A percentile compares a stretch with the other conserved stretches of the same genome.
These are phyloP conservation scores for Acidiella bohemica DNA, from an alignment of 495 filamentous ascomycete species.

Conservation along the genomic window DNA sequence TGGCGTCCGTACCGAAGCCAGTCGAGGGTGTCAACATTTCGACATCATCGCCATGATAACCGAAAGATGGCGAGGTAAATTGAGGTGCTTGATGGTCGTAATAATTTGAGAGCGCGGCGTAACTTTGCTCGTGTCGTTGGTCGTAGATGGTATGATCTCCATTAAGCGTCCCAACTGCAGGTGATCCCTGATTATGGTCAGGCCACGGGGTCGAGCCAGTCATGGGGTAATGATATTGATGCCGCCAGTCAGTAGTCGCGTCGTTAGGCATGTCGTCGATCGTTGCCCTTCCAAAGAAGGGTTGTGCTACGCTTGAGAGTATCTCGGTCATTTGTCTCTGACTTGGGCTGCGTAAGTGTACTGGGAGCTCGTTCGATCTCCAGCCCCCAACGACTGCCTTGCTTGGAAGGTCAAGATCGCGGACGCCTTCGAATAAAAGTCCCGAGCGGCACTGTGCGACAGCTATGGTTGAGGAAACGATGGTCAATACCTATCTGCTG, in stretches of 20 bases:
- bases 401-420: neutral
- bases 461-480: too few species aligned
- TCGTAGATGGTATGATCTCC: constrained; percentile 9
- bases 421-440: too few species aligned
- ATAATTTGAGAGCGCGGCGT: too few species aligned
- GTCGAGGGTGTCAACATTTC: constrained; percentile 5
- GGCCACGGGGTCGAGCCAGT: constrained; percentile 6
- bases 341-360: too few species aligned
- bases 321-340: constrained; percentile 1
- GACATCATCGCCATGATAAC: neutral
- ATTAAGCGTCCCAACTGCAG: constrained; percentile 11
- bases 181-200: neutral
- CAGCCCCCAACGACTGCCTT: too few species aligned
- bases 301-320: neutral
- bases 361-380: too few species aligned
- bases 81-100: too few species aligned
- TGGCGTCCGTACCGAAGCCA: neutral
- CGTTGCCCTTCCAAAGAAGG: neutral
- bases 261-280: neutral
- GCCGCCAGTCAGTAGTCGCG: neutral
- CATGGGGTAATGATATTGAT: neutral
- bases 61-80: too few species aligned
- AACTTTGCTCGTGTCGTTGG: too few species aligned
- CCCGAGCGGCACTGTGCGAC: too few species aligned
- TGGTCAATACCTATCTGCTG: too few species aligned